phyloP scores from a whole-genome alignment of 169 alveolate species.

The Plasmodium inui region DNA sequence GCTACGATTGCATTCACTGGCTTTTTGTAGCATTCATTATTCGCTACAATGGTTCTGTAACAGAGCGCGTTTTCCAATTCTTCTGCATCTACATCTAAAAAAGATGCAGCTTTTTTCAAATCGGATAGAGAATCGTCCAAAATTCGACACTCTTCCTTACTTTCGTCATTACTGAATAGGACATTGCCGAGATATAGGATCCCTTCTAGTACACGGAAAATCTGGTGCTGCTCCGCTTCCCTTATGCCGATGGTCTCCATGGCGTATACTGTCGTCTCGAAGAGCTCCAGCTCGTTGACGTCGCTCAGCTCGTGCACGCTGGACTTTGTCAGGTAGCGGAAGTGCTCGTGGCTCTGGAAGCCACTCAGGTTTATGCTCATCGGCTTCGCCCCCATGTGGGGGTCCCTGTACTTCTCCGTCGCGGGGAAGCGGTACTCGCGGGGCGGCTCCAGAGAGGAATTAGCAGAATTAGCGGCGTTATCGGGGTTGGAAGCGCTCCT shows the following conservation, averaged over 20 bases:
- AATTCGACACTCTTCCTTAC: slow-evolving; percentile 81
- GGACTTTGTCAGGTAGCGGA: slow-evolving; percentile 79
- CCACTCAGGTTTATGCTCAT: slow-evolving; percentile 36
- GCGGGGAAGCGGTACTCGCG: slow-evolving; percentile 76
- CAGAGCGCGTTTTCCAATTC: slow-evolving; percentile 80
- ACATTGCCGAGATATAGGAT: slow-evolving; percentile 92
- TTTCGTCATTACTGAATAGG: slow-evolving; percentile 84
- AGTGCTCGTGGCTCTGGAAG: slow-evolving; percentile 69
- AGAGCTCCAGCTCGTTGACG: slow-evolving; percentile 89
- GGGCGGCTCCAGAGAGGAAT: not conserved
- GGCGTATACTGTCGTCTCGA: slow-evolving; percentile 90
- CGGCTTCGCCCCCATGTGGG: slow-evolving; percentile 52
- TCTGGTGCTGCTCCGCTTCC: slow-evolving; percentile 83
- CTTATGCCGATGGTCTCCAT: slow-evolving; percentile 91
- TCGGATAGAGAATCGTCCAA: slow-evolving; percentile 77
- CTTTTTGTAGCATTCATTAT: slow-evolving; percentile 85
- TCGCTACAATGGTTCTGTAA: slow-evolving; percentile 84
- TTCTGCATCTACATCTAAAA: slow-evolving; percentile 81
- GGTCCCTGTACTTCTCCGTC: slow-evolving; percentile 13
- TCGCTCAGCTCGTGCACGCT: slow-evolving; percentile 83
- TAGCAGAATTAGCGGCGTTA: not conserved
- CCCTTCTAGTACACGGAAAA: slow-evolving; percentile 87
- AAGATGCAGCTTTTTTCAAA: slow-evolving; percentile 77
- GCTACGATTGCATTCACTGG: slow-evolving; percentile 88
- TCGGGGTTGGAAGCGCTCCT: not conserved